These are phyloP conservation scores for Trametes cingulata DNA, from an alignment of 768 basidiomycete species.

Conservation along the genomic window DNA sequence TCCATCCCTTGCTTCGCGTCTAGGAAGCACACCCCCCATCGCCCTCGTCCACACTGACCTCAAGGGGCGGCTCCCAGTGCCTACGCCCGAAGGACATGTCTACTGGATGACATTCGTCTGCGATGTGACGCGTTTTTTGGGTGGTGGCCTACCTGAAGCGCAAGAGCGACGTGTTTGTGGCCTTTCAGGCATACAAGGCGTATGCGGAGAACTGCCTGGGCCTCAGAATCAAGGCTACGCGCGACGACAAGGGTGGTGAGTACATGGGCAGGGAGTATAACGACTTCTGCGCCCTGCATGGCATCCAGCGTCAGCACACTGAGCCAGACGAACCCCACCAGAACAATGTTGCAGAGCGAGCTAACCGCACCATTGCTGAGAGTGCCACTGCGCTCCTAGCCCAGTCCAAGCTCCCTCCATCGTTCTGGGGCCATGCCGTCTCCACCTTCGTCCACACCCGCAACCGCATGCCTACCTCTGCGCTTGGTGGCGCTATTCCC, in stretches of 20 bases:
- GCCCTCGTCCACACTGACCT: constrained; percentile 20
- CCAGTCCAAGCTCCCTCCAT: constrained; percentile 8
- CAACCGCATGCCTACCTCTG: constrained; percentile 4
- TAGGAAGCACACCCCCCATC: neutral
- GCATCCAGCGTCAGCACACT: constrained; percentile 24
- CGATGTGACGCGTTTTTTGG: constrained; percentile 1
- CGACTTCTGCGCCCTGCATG: constrained; percentile 20
- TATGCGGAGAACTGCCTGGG: constrained; percentile 31
- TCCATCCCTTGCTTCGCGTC: constrained; percentile 12
- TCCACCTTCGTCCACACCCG: constrained; percentile 6
- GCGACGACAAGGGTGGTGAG: constrained; percentile 33
- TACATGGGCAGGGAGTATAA: constrained; percentile 26
- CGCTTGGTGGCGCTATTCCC: neutral
- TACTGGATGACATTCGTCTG: constrained; percentile 18
- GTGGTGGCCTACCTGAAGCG: constrained; percentile 18
- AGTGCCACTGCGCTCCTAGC: constrained; percentile 4
- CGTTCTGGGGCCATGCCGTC: constrained; percentile 1
- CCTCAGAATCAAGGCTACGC: constrained; percentile 19
- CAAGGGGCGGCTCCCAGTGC: constrained; percentile 18
- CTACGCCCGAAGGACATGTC: constrained; percentile 9
- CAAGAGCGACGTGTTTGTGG: constrained; percentile 24
- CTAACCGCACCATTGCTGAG: constrained; percentile 10
- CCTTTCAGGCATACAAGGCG: neutral
- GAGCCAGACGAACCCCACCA: constrained; percentile 19
- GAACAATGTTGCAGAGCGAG: constrained; percentile 25